phyloP scores from a whole-genome alignment of 305 asterid species.

The Solanum aculeatissimum region DNA sequence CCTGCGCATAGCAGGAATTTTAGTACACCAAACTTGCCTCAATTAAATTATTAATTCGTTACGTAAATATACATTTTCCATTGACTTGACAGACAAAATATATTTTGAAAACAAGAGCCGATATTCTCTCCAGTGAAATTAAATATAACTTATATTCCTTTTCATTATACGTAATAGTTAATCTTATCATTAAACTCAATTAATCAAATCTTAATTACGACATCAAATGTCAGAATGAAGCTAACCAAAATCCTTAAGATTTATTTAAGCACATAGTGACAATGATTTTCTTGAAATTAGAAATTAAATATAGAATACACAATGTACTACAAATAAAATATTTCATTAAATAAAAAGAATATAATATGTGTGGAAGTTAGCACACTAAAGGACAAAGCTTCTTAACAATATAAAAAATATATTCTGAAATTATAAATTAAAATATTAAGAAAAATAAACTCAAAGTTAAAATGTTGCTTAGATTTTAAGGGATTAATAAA shows the following conservation, averaged over 20 bases:
- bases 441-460: not conserved
- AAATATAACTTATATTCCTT: not conserved
- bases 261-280: not conserved
- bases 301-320: not conserved
- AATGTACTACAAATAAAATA: not conserved
- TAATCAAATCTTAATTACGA: not conserved
- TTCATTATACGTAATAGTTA: not conserved
- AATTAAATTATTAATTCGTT: not conserved
- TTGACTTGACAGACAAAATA: not conserved
- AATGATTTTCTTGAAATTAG: not conserved
- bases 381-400: not conserved
- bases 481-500: not conserved
- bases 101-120: not conserved
- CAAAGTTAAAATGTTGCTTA: not conserved
- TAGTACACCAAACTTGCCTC: too few relatives aligned
- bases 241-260: not conserved
- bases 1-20: too few relatives aligned
- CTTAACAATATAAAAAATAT: not conserved
- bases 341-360: not conserved
- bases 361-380: not conserved
- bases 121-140: not conserved
- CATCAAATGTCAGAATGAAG: not conserved
- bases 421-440: not conserved
- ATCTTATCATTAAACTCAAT: not conserved
- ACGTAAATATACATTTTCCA: not conserved